Evolutionary conservation across 306 rosid genomes (phyloP), one percentile per base, ranked within the genome.

Genomic region (Vigna hirtella): DNA sequence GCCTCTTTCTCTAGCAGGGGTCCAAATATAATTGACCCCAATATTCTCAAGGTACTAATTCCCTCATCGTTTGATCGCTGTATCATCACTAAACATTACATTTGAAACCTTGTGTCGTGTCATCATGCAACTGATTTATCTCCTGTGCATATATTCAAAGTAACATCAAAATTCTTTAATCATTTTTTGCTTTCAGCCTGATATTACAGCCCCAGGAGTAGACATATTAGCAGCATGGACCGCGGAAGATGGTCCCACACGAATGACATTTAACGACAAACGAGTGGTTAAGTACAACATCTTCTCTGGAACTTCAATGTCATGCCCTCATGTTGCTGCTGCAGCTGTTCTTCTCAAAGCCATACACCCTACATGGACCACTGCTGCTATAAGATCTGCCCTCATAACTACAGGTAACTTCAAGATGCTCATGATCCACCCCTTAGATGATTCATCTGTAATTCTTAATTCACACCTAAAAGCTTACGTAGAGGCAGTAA

Each of bases 171-270:
- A 2, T 45, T 63, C 12, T 34, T 17, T 3, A 16, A 26, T 42
- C 9, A 51, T 42, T 70, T 75, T 70, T 66, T 5, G 53, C 7
- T 65, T 66, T 83, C 97, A 94, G 99, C 99, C 98, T 11, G 99
- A 95, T 66, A 89, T 95, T 53, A 89, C 97, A 78, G 99, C 98
- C 4, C 99, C 99, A 3, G 99, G 99, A 20, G 78, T 95, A 50
- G 88, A 95, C 63, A 93, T 95, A 83, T 66, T 95, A 82, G 99
- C 99, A 14, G 99, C 99, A 59, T 95, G 99, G 99, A 88, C 86
- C 1, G 90, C 75, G 58, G 83, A 22, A 38, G 89, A 93, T 74
- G 83, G 98, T 3, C 99, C 99, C 14, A 88, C 99, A 42, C 77
- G 82, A 82, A 75, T 90, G 72, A 61, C 85, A 11, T 42, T 18